phyloP scores from a whole-genome alignment of 2,329 filamentous ascomycete genomes.

The Aspergillus latus region DNA sequence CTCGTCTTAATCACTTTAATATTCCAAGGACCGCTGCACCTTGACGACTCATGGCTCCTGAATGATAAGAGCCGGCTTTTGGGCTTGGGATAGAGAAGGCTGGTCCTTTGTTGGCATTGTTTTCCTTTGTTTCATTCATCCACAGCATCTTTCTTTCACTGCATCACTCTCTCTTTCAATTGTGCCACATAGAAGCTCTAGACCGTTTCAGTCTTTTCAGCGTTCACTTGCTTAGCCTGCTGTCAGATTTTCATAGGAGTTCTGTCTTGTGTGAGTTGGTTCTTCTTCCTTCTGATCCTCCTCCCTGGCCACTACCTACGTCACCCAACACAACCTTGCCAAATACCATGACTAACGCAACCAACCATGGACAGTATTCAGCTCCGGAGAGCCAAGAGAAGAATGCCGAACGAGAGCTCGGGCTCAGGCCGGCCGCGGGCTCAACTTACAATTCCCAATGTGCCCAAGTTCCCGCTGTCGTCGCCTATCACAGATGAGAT shows the following conservation, averaged over 20 bases:
- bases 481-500: conserved; percentile 47
- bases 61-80: conserved; percentile 9
- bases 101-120: conserved; percentile 2
- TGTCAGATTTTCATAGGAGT: neutral
- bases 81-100: neutral
- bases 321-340: neutral
- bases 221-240: neutral
- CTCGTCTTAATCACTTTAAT: neutral
- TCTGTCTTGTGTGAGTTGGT: conserved; percentile 6
- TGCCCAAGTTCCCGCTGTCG: conserved; percentile 43
- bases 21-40: no score
- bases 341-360: conserved; percentile 2
- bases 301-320: neutral
- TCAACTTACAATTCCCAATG: conserved; percentile 30
- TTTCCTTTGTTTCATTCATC: conserved; percentile 14
- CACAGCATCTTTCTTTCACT: conserved; percentile 6
- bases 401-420: conserved; percentile 23
- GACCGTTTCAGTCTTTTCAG: conserved; percentile 4
- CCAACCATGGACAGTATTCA: conserved; percentile 7
- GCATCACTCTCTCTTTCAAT: conserved; percentile 5
- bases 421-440: conserved; percentile 26
- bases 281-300: neutral
- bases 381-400: conserved; percentile 20
- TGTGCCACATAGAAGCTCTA: conserved; percentile 8
- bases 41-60: conserved; percentile 5